A percentile compares a stretch with the other conserved stretches of the same genome.
Evolutionary conservation across 345 rosid genomes (phyloP).

Genomic region (Lepidium sativum): DNA sequence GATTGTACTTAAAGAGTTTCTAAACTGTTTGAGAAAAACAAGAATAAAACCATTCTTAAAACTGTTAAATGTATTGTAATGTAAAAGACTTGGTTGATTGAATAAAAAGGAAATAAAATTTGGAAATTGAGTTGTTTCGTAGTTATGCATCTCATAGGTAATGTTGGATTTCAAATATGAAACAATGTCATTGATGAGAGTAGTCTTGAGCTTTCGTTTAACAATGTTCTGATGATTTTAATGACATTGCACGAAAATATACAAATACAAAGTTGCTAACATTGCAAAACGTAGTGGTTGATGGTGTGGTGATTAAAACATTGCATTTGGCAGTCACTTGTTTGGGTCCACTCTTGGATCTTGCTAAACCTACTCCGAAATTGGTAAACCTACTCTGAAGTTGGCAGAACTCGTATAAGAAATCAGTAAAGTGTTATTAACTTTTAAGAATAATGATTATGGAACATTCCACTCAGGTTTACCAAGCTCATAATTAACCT

Average conservation of each 20-base stretch:
- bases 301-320: neutral
- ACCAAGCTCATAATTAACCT: neutral
- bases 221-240: neutral
- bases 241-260: neutral
- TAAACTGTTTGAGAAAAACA: conserved; percentile 12
- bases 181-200: neutral
- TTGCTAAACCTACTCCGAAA: neutral
- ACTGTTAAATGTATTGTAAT: neutral
- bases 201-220: neutral
- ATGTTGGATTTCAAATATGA: neutral
- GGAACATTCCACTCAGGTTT: neutral
- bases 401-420: neutral
- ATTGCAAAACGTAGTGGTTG: neutral
- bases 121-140: neutral
- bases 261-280: neutral
- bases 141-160: neutral
- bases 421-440: neutral
- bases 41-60: conserved; percentile 16
- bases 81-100: conserved; percentile 14
- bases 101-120: neutral
- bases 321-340: neutral
- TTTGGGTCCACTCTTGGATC: neutral
- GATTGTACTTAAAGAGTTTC: conserved; percentile 13
- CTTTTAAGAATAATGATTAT: neutral
- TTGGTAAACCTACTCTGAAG: no score